phyloP scores from a whole-genome alignment of 371 early-diverging fungal genomes.

The Phascolomyces articulosus region DNA sequence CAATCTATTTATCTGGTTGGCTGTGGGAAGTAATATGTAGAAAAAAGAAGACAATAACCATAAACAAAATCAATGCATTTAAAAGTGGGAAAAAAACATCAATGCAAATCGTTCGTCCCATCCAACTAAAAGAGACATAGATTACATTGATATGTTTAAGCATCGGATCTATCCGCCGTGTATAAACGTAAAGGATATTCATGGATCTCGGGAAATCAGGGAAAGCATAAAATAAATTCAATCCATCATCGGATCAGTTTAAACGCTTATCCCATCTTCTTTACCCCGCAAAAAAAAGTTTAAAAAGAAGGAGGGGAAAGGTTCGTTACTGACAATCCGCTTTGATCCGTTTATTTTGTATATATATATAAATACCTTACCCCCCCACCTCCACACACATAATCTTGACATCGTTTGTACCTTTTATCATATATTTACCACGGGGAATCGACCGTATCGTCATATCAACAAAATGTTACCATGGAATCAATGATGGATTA shows the following conservation, averaged over 20 bases:
- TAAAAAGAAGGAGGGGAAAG: background rate
- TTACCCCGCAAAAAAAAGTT: background rate
- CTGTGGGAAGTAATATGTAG: background rate
- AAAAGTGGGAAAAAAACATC: background rate
- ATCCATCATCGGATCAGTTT: slow-evolving; percentile 6
- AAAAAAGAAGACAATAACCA: background rate
- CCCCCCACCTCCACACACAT: too few relatives aligned
- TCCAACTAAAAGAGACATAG: slow-evolving; percentile 1
- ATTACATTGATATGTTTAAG: background rate
- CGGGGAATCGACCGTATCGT: background rate
- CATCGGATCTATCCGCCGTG: background rate
- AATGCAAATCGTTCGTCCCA: background rate
- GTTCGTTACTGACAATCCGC: background rate
- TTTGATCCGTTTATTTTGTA: background rate
- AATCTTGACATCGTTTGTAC: too few relatives aligned
- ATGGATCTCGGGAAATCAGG: background rate
- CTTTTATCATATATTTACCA: too few relatives aligned
- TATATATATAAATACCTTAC: too few relatives aligned
- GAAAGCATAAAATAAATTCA: background rate
- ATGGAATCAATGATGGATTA: too few relatives aligned
- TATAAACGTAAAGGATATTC: background rate
- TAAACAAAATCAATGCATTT: background rate
- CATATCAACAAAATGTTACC: too few relatives aligned
- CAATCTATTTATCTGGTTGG: background rate
- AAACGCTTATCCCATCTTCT: too few relatives aligned